phyloP scores from a whole-genome alignment of 2,329 filamentous ascomycete species.

The Sporothrix humicola region DNA sequence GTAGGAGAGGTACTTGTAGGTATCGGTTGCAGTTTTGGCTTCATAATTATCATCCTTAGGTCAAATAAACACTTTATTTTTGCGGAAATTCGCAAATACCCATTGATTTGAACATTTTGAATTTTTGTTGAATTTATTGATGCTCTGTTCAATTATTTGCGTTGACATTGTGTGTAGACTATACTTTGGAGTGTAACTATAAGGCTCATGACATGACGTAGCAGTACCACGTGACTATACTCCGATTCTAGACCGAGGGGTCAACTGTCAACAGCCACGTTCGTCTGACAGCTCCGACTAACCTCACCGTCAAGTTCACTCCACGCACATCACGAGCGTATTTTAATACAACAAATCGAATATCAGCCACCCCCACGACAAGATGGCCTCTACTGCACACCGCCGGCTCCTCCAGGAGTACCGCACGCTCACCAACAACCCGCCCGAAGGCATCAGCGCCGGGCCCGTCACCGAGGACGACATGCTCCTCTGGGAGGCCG shows the following conservation, averaged over 20 bases:
- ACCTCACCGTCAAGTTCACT: not conserved
- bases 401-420: conserved; percentile 95
- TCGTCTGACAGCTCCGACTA: not conserved
- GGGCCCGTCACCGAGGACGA: conserved; percentile 94
- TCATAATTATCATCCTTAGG: no score
- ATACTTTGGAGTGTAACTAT: not conserved
- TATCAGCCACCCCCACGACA: not conserved
- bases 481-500: conserved; percentile 92
- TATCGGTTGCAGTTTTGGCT: no score
- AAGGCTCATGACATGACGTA: conserved; percentile 5
- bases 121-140: no score
- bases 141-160: no score
- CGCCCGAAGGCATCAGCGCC: conserved; percentile 96
- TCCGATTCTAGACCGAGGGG: conserved; percentile 1
- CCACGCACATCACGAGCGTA: not conserved
- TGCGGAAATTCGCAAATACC: no score
- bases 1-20: not conserved
- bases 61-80: no score
- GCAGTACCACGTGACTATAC: not conserved
- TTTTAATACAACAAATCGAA: not conserved
- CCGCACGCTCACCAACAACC: conserved; percentile 88
- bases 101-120: no score
- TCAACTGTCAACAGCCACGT: not conserved
- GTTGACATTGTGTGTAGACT: no score
- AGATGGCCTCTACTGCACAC: conserved; percentile 68